A percentile compares a stretch with the other conserved stretches of the same genome.
These are phyloP conservation scores for Polyplosphaeria fusca DNA, from an alignment of 495 filamentous ascomycete genomes.

Conservation along the genomic window DNA sequence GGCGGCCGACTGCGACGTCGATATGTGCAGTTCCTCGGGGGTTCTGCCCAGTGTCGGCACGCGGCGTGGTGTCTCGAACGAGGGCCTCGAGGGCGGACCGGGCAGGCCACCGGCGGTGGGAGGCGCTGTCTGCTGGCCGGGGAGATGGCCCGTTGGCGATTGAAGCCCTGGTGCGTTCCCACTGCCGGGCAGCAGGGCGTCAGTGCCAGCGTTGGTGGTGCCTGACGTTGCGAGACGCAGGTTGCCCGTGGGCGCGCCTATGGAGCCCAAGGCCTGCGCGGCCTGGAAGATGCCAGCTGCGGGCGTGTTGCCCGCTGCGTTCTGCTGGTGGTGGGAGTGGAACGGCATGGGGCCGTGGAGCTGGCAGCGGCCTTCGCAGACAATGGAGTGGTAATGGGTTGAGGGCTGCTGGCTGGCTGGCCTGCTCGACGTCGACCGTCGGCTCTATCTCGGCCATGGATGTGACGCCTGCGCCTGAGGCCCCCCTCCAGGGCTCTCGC, in stretches of 20 bases:
- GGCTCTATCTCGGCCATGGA: too few relatives aligned
- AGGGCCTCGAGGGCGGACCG: conserved; percentile 47
- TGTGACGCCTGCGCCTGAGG: too few relatives aligned
- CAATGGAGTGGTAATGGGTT: not conserved
- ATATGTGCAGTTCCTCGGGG: conserved; percentile 77
- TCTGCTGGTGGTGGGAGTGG: conserved; percentile 32
- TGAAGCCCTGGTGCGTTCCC: conserved; percentile 34
- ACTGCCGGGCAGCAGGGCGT: conserved; percentile 35
- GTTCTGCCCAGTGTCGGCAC: conserved; percentile 51
- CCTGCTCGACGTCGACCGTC: too few relatives aligned
- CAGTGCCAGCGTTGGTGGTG: conserved; percentile 41
- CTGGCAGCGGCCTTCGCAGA: not conserved
- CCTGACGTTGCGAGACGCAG: conserved; percentile 39
- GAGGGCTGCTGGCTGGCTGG: too few relatives aligned
- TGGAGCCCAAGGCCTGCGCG: conserved; percentile 48
- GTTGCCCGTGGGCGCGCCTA: conserved; percentile 48
- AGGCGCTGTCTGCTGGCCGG: conserved; percentile 35
- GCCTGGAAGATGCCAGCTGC: conserved; percentile 43
- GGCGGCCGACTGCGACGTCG: conserved; percentile 41
- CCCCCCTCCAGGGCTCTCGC: too few relatives aligned
- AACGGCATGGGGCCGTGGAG: conserved; percentile 29
- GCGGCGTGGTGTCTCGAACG: conserved; percentile 57
- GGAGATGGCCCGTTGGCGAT: not conserved
- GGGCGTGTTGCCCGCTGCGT: conserved; percentile 17
- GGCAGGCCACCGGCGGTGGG: conserved; percentile 35